Evolutionary conservation across 768 basidiomycete genomes (phyloP).

Genomic region (Termitomyces sp.): DNA sequence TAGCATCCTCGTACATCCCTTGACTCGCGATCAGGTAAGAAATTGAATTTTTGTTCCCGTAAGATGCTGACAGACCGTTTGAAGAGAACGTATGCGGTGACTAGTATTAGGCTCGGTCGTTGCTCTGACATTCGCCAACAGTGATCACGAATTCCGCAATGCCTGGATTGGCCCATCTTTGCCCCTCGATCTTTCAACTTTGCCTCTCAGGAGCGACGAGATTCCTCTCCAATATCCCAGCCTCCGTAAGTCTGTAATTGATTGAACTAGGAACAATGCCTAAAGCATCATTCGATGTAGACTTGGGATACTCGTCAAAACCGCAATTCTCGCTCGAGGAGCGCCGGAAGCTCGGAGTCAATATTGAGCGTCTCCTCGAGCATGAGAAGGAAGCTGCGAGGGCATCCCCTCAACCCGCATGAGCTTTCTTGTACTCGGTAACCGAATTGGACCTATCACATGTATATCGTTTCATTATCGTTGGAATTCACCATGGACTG

Average conservation of each 20-base stretch:
- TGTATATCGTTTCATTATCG: not conserved
- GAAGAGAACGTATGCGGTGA: constrained; percentile 46
- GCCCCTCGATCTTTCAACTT: constrained; percentile 58
- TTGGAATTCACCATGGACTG: no score
- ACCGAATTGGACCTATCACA: not conserved
- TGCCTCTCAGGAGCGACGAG: constrained; percentile 49
- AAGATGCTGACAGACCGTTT: not conserved
- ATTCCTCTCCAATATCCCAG: constrained; percentile 70
- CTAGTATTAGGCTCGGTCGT: not conserved
- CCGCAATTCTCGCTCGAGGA: constrained; percentile 56
- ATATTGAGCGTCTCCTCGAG: constrained; percentile 55
- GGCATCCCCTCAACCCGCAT: constrained; percentile 40
- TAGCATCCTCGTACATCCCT: constrained; percentile 72
- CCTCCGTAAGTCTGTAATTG: constrained; percentile 43
- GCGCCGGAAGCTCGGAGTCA: constrained; percentile 55
- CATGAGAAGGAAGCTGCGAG: constrained; percentile 67
- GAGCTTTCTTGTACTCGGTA: not conserved
- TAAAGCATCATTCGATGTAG: constrained; percentile 28
- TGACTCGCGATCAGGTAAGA: constrained; percentile 67
- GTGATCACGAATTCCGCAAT: constrained; percentile 67
- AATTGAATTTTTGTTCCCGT: not conserved
- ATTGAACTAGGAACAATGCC: not conserved
- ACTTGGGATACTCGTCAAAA: constrained; percentile 66
- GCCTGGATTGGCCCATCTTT: constrained; percentile 75
- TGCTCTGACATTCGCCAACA: constrained; percentile 21